Conservation (phyloP, 1,284 basidiomycete species). For the Cryptococcus amylolentus region DNA sequence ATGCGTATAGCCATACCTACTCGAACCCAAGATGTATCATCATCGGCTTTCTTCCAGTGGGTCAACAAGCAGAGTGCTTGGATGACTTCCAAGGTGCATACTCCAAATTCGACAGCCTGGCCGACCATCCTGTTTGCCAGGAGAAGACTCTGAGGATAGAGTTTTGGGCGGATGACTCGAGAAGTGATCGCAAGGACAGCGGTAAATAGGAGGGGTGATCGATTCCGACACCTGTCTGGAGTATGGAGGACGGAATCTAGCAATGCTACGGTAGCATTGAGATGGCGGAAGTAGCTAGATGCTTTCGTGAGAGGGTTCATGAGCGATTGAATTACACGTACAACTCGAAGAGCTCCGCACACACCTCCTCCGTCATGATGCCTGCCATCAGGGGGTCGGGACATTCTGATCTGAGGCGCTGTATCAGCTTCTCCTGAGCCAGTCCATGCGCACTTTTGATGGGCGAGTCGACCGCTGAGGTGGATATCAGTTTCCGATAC, state of each 20-base stretch:
- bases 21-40: slow-evolving; percentile 43
- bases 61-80: slow-evolving; percentile 47
- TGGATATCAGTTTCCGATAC: neutral
- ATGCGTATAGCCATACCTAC: slow-evolving; percentile 44
- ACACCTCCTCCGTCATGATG: slow-evolving; percentile 29
- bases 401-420: slow-evolving; percentile 13
- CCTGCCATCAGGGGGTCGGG: slow-evolving; percentile 40
- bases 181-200: slow-evolving; percentile 49
- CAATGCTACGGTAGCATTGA: slow-evolving; percentile 37
- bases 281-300: slow-evolving; percentile 32
- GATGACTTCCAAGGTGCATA: slow-evolving; percentile 46
- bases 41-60: slow-evolving; percentile 50
- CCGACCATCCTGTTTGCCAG: slow-evolving; percentile 45
- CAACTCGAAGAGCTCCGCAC: slow-evolving; percentile 40
- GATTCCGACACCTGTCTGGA: slow-evolving; percentile 36
- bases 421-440: neutral
- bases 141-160: slow-evolving; percentile 41
- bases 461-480: neutral
- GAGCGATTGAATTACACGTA: slow-evolving; percentile 12
- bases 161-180: slow-evolving; percentile 43
- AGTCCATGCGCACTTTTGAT: neutral
- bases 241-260: slow-evolving; percentile 48
- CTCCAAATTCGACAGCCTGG: slow-evolving; percentile 45
- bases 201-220: slow-evolving; percentile 48
- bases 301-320: neutral